Conservation (phyloP, 2,329 filamentous ascomycete genomes). For the Colletotrichum destructivum region DNA sequence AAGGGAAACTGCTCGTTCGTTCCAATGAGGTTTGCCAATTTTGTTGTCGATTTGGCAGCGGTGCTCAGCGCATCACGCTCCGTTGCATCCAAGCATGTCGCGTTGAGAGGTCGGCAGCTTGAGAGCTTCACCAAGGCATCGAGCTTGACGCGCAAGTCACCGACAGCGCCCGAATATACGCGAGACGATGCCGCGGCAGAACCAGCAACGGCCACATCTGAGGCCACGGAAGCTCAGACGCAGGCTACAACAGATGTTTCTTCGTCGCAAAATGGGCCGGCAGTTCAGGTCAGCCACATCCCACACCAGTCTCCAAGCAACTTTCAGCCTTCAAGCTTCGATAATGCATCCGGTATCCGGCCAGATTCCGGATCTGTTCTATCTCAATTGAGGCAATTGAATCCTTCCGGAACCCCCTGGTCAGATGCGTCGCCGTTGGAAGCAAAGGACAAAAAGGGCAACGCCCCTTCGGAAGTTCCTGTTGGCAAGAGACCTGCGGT, state of each 20-base stretch:
- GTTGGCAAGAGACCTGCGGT: neutral
- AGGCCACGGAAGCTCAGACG: neutral
- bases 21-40: slow-evolving; percentile 74
- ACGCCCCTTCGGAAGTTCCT: neutral
- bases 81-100: slow-evolving; percentile 75
- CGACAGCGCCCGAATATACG: slow-evolving; percentile 15
- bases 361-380: slow-evolving; percentile 36
- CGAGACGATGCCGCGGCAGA: slow-evolving; percentile 1
- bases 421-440: slow-evolving; percentile 34
- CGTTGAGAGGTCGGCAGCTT: slow-evolving; percentile 69
- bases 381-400: slow-evolving; percentile 37
- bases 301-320: slow-evolving; percentile 29
- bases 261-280: neutral
- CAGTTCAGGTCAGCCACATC: slow-evolving; percentile 20
- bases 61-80: slow-evolving; percentile 79
- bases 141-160: slow-evolving; percentile 53
- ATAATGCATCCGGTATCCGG: slow-evolving; percentile 16
- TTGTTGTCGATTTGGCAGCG: slow-evolving; percentile 77
- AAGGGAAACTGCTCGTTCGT: neutral
- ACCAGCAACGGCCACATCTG: neutral
- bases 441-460: neutral
- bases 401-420: slow-evolving; percentile 22
- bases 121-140: slow-evolving; percentile 65
- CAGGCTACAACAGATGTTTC: neutral
- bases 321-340: slow-evolving; percentile 8